These are phyloP conservation scores for Chlamydomonas sp. DNA, from an alignment of 139 green algal species.

Conservation along the genomic window DNA sequence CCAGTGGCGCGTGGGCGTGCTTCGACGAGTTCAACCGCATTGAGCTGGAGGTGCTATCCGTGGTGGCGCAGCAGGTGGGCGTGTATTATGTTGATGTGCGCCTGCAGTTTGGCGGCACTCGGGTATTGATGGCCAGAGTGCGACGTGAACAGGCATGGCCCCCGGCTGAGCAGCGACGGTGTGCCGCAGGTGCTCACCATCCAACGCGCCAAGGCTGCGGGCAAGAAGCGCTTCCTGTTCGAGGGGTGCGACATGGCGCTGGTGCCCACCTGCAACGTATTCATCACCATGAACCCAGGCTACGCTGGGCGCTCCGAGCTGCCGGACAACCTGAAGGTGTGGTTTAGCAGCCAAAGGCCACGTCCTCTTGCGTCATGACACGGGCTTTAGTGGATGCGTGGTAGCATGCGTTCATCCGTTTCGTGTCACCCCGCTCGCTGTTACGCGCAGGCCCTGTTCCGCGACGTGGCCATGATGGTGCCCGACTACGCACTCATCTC, in stretches of 20 bases:
- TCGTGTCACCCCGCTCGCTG: slow-evolving; percentile 44
- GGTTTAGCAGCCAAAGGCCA: background rate
- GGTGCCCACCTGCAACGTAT: slow-evolving; percentile 77
- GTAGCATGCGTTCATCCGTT: background rate
- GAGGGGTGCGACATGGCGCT: slow-evolving; percentile 78
- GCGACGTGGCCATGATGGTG: slow-evolving; percentile 82
- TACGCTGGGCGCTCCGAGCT: slow-evolving; percentile 84
- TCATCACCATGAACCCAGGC: slow-evolving; percentile 89
- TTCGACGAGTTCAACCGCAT: slow-evolving; percentile 90
- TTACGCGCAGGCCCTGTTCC: slow-evolving; percentile 71
- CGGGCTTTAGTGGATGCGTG: no score
- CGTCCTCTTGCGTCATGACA: no score
- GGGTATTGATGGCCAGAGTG: no score
- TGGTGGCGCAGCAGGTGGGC: slow-evolving; percentile 85
- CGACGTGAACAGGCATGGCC: no score
- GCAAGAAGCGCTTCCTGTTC: slow-evolving; percentile 78
- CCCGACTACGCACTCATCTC: slow-evolving; percentile 83
- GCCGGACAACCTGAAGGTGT: slow-evolving; percentile 84
- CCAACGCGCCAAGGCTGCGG: slow-evolving; percentile 75
- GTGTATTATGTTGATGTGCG: background rate
- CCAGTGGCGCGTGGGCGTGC: slow-evolving; percentile 77
- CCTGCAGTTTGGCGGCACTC: background rate
- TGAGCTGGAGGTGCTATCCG: slow-evolving; percentile 79
- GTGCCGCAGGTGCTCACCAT: slow-evolving; percentile 76
- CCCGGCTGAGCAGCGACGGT: background rate